Evolutionary conservation across 2,329 filamentous ascomycete species (phyloP), one percentile per base, ranked within the genome.

Genomic region (Penicillium sp.): DNA sequence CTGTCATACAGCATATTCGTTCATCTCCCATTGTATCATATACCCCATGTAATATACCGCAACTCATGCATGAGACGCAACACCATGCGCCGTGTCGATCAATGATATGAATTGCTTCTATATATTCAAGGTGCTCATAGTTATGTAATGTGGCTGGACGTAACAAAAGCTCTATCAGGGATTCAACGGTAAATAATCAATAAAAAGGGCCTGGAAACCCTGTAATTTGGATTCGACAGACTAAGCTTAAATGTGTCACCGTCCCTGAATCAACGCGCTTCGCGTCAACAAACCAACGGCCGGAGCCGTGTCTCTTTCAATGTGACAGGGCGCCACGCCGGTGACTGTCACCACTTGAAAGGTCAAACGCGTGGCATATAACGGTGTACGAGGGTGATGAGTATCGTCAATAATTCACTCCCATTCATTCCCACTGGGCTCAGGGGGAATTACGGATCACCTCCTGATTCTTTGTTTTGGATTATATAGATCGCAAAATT

Each of bases 401-500:
- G 9, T 21, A 26, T 19, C 9, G 4, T 42, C 17, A 41, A 28
- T 19, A 7, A 24, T 45, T 45, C 22, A 38, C 21, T 26, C 10
- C 13, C 21, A 15, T 38, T 19, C 22, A 32, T 28, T 26, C 8
- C n/a, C 19, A 31, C 48, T 40, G 9, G 5, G 40, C 34, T 24
- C 13, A 15, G 8, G 31, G 21, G 6, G 4, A 49, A 2, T 24
- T 31, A n/a, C 17, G 7, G 5, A 39, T 32, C n/a, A 35, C 34
- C 24, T 37, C 41, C 24, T 37, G 9, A 15, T n/a, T 38, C 40
- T 47, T 41, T 47, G 37, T 47, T 19, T 24, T 21, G 4, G 15
- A 48, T 15, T 37, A 46, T 50, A 38, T 34, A 40, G 22, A 49
- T 49, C 34, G 24, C 42, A 45, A 46, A 46, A 46, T 49, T 35